Conservation (phyloP, 495 filamentous ascomycete species). For the Penicillium dipodomyicola region DNA sequence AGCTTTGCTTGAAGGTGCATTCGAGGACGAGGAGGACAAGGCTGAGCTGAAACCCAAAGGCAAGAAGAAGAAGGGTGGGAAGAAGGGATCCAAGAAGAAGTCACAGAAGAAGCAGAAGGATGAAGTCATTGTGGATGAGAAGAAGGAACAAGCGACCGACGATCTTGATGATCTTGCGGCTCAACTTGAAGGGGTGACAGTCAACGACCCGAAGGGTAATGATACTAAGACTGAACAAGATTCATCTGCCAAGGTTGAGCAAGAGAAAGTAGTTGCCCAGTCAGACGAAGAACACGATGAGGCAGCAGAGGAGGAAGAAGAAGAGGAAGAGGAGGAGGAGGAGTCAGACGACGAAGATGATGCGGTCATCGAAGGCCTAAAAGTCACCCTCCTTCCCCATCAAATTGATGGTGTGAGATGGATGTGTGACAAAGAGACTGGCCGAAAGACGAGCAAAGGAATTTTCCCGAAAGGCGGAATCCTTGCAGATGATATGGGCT, state of each 20-base stretch:
- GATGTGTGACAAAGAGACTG: slow-evolving; percentile 88
- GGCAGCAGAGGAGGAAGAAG: slow-evolving; percentile 44
- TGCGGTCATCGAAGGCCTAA: slow-evolving; percentile 74
- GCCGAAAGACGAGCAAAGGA: slow-evolving; percentile 68
- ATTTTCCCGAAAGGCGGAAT: slow-evolving; percentile 84
- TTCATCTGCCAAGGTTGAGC: slow-evolving; percentile 9
- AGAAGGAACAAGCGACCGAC: slow-evolving; percentile 26
- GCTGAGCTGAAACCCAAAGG: slow-evolving; percentile 49
- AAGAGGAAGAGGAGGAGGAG: slow-evolving; percentile 47
- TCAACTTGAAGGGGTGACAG: slow-evolving; percentile 59
- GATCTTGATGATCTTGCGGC: slow-evolving; percentile 54
- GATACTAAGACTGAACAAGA: slow-evolving; percentile 20
- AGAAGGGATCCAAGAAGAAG: slow-evolving; percentile 37
- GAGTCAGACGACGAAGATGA: slow-evolving; percentile 71
- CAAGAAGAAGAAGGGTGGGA: slow-evolving; percentile 50
- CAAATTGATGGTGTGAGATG: slow-evolving; percentile 89
- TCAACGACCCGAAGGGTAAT: slow-evolving; percentile 37
- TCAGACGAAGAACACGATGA: slow-evolving; percentile 55
- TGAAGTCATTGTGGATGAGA: slow-evolving; percentile 27
- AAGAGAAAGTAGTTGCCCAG: slow-evolving; percentile 29
- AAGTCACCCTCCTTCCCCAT: slow-evolving; percentile 84
- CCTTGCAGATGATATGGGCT: slow-evolving; percentile 89
- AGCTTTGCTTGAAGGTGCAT: slow-evolving; percentile 78
- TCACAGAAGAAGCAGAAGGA: slow-evolving; percentile 39
- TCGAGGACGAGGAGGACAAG: slow-evolving; percentile 77